Conservation (phyloP, 306 rosid species). For the Vigna nakashimae region DNA sequence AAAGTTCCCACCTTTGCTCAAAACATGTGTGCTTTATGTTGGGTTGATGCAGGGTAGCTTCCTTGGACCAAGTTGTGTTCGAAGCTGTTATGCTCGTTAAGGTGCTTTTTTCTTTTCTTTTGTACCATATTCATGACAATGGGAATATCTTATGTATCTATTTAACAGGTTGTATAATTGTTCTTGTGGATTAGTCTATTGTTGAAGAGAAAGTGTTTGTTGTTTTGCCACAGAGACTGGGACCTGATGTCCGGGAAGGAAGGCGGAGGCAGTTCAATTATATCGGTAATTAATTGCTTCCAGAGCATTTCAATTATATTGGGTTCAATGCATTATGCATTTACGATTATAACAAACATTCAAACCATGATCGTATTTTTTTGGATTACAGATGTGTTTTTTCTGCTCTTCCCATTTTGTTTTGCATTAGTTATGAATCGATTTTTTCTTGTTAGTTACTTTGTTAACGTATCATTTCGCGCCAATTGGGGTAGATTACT, state of each 20-base stretch:
- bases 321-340: not conserved
- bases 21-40: slow-evolving; percentile 10
- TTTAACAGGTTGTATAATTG: not conserved
- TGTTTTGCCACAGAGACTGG: slow-evolving; percentile 71
- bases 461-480: not conserved
- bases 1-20: slow-evolving; percentile 16
- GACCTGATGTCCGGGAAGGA: slow-evolving; percentile 94
- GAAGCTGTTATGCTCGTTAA: slow-evolving; percentile 78
- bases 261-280: slow-evolving; percentile 90
- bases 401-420: slow-evolving; percentile 10
- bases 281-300: slow-evolving; percentile 61
- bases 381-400: not conserved
- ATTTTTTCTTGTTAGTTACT: not conserved
- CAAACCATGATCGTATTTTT: not conserved
- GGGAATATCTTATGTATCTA: not conserved
- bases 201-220: slow-evolving; percentile 71
- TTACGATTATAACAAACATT: slow-evolving; percentile 2
- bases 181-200: slow-evolving; percentile 1
- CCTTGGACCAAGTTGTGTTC: slow-evolving; percentile 63
- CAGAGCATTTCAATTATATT: not conserved
- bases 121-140: not conserved
- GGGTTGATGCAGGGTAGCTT: slow-evolving; percentile 57
- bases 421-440: not conserved
- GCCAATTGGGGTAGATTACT: slow-evolving; percentile 5
- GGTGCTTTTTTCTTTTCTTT: slow-evolving; percentile 52